These are phyloP conservation scores for Candida insectorum DNA, from an alignment of 805 yeast species.

Conservation along the genomic window DNA sequence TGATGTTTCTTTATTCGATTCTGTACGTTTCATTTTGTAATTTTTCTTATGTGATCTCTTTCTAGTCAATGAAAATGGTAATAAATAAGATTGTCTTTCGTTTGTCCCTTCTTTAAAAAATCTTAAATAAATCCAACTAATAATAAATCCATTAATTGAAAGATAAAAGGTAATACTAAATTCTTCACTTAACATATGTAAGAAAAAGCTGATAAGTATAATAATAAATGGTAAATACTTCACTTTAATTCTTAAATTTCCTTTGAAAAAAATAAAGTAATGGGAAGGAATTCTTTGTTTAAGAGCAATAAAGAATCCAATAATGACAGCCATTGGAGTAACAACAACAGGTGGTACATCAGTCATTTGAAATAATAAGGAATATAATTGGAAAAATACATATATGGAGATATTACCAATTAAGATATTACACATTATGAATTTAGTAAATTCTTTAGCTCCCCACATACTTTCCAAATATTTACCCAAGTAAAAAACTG, in stretches of 20 bases:
- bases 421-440: conserved; percentile 35
- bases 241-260: conserved; percentile 42
- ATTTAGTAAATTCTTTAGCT: conserved; percentile 46
- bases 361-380: conserved; percentile 11
- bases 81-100: conserved; percentile 40
- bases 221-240: conserved; percentile 37
- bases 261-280: conserved; percentile 47
- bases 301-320: conserved; percentile 60
- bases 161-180: conserved; percentile 22
- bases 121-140: conserved; percentile 39
- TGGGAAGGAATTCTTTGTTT: conserved; percentile 67
- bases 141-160: conserved; percentile 28
- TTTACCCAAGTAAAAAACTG: conserved; percentile 52
- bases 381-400: conserved; percentile 17
- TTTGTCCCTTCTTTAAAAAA: conserved; percentile 39
- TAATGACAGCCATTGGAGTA: conserved; percentile 53
- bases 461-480: conserved; percentile 71
- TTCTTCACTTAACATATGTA: conserved; percentile 23
- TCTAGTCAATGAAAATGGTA: conserved; percentile 28
- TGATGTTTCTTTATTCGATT: not conserved
- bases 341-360: conserved; percentile 44
- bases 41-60: conserved; percentile 15
- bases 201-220: conserved; percentile 19
- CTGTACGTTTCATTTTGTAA: conserved; percentile 8
- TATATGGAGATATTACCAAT: conserved; percentile 35